These are phyloP conservation scores for Suillus paluster DNA, from an alignment of 768 basidiomycete genomes.

Conservation along the genomic window DNA sequence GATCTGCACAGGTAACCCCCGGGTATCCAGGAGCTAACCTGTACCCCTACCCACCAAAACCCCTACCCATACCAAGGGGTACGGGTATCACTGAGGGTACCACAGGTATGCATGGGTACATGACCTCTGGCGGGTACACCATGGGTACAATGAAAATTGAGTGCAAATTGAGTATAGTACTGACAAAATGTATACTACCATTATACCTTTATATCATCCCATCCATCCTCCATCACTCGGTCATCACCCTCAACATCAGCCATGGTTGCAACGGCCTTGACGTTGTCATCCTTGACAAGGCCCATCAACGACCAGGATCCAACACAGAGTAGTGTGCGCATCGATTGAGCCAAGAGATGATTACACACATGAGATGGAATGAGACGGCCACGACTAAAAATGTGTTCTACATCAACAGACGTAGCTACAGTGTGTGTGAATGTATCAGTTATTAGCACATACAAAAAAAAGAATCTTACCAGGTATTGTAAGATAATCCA, in stretches of 20 bases:
- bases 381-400: constrained; percentile 32
- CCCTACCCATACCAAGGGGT: no score
- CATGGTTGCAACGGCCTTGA: constrained; percentile 11
- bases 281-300: constrained; percentile 29
- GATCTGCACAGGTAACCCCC: no score
- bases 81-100: no score
- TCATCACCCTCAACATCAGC: constrained; percentile 8
- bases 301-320: constrained; percentile 32
- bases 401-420: constrained; percentile 34
- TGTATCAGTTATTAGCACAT: not conserved
- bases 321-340: constrained; percentile 36
- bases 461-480: constrained; percentile 26
- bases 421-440: constrained; percentile 29
- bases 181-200: no score
- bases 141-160: no score
- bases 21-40: no score
- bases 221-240: constrained; percentile 1
- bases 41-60: no score
- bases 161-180: no score
- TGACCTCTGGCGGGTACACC: no score
- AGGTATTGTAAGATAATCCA: constrained; percentile 31
- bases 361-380: constrained; percentile 30
- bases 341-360: constrained; percentile 29
- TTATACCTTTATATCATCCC: constrained; percentile 1
- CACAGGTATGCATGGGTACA: no score